Conservation (phyloP, 495 filamentous ascomycete species). For the Penicillium bovifimosum region DNA sequence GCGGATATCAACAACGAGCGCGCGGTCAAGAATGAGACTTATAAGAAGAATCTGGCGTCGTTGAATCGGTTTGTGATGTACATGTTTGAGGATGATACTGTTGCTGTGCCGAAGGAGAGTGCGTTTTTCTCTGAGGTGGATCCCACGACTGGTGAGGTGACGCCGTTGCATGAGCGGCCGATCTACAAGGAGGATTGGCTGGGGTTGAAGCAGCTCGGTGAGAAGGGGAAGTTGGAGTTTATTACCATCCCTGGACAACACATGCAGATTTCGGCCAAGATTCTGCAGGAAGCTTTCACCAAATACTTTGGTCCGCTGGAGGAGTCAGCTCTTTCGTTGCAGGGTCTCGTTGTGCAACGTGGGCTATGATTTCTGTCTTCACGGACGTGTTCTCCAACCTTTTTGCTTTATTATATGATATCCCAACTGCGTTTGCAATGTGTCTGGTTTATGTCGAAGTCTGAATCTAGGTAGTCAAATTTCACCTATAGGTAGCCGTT, state of each 20-base stretch:
- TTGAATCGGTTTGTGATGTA: constrained; percentile 84
- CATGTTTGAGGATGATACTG: constrained; percentile 80
- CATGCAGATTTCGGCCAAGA: constrained; percentile 71
- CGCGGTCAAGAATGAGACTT: constrained; percentile 61
- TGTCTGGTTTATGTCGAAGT: not conserved
- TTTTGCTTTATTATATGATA: not conserved
- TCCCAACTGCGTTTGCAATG: not conserved
- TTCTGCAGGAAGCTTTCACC: constrained; percentile 60
- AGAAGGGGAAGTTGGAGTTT: constrained; percentile 74
- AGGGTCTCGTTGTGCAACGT: constrained; percentile 22
- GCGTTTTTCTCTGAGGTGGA: constrained; percentile 89
- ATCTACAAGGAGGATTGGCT: constrained; percentile 94
- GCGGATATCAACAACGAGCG: constrained; percentile 99
- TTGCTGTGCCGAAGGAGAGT: constrained; percentile 86
- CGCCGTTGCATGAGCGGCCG: constrained; percentile 59
- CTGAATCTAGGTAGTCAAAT: not conserved
- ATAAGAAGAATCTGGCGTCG: constrained; percentile 62
- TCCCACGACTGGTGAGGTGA: constrained; percentile 55
- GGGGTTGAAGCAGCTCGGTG: constrained; percentile 74
- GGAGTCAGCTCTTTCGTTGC: not conserved
- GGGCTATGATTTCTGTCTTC: constrained; percentile 1
- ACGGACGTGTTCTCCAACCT: not conserved
- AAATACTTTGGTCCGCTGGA: constrained; percentile 57
- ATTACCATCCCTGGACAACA: constrained; percentile 63
- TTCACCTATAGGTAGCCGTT: not conserved